Evolutionary conservation across 1,139 yeast species (phyloP), one percentile per base, ranked within the genome.

Genomic region (Hyphopichia buzzinii): DNA sequence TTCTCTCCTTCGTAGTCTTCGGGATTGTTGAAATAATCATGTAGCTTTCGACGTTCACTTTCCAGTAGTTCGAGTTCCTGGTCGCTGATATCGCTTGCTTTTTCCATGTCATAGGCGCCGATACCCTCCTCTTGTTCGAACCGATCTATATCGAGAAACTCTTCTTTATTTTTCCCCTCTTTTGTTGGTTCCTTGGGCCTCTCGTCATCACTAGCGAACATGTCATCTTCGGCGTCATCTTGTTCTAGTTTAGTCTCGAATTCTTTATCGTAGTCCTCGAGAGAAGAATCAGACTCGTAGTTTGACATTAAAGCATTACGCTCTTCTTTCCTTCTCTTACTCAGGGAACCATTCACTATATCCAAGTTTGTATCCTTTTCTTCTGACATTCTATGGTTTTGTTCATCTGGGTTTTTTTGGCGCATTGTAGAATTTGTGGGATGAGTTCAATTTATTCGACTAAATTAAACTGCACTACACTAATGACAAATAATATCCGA

Each of bases 181-280:
- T 31, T 29, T 25, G 30, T 23, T 35, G 25, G 17, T 15, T 24
- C 17, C 11, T 31, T 23, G 15, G 29, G n/a, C 16, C 42, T 35
- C 29, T 59, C 61, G 15, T 50, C 46, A 22, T 56, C 57, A 39
- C 61, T 52, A 39, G 67, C 72, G 55, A 67, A 67, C 71, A 68
- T 67, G 39, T 67, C 73, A 31, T 64, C 67, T 24, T 56, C 64
- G 15, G 46, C 50, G 15, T 47, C 49, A 4, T 44, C 46, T 3
- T 31, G 43, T 14, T 37, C 47, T 38, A 17, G 40, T 17, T 35
- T 45, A 23, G 31, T 16, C 26, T 30, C 29, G 8, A 32, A 26
- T 8, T 33, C 39, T 16, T 33, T 27, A 8, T 46, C 44, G 16
- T 51, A 47, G 17, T 43, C 52, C 13, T 54, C 59, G 10, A 39